Conservation (phyloP, 805 yeast species). For the Saccharomycopsis sp. region DNA sequence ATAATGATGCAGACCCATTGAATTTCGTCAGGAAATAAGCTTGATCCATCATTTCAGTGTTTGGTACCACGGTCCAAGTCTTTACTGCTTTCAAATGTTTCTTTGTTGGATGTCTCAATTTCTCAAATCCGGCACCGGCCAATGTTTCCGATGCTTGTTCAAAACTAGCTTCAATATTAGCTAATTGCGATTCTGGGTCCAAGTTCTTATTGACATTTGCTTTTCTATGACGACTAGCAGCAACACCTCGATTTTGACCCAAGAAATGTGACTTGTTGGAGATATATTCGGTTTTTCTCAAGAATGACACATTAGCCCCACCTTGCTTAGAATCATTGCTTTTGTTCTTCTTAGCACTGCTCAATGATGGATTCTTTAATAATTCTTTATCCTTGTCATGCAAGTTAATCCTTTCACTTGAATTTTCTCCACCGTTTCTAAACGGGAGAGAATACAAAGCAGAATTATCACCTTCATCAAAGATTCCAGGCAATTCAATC, state of each 20-base stretch:
- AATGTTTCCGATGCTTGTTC: constrained; percentile 47
- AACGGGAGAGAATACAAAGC: constrained; percentile 30
- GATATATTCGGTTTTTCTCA: constrained; percentile 91
- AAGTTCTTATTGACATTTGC: constrained; percentile 22
- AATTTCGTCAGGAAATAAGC: constrained; percentile 60
- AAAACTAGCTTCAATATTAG: constrained; percentile 73
- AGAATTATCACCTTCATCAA: constrained; percentile 52
- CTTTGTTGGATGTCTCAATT: constrained; percentile 72
- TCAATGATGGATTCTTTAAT: constrained; percentile 62
- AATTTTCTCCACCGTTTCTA: constrained; percentile 25
- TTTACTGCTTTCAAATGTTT: constrained; percentile 64
- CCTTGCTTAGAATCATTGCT: constrained; percentile 6
- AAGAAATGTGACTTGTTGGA: constrained; percentile 39
- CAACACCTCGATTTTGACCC: constrained; percentile 8
- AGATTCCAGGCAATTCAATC: constrained; percentile 55
- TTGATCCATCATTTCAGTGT: constrained; percentile 84
- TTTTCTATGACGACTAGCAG: neutral
- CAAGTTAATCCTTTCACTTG: constrained; percentile 35
- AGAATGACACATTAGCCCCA: constrained; percentile 53
- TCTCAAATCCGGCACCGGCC: constrained; percentile 33
- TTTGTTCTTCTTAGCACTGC: constrained; percentile 20
- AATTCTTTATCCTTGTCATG: constrained; percentile 75
- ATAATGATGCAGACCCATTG: constrained; percentile 41
- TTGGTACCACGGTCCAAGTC: constrained; percentile 81
- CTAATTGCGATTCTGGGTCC: constrained; percentile 58